These are phyloP conservation scores for Edaphochlamys debaryana DNA, from an alignment of 139 green algal genomes.

Conservation along the genomic window DNA sequence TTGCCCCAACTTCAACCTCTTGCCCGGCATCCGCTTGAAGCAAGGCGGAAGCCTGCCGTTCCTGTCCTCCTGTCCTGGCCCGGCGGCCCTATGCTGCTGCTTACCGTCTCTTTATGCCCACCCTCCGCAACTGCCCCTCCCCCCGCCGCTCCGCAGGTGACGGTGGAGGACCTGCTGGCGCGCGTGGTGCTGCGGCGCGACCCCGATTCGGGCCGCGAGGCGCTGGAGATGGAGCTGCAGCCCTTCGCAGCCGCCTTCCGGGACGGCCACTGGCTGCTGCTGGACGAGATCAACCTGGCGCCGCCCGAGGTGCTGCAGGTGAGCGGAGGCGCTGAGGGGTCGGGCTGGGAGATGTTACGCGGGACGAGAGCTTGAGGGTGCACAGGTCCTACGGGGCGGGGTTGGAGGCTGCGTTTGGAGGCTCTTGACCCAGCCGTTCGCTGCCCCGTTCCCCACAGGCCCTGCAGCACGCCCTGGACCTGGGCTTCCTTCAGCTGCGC, in stretches of 20 bases:
- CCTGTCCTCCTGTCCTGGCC: no score
- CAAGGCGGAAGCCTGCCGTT: no score
- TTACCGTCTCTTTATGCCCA: conserved; percentile 5
- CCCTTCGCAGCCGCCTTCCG: conserved; percentile 54
- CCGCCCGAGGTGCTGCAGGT: conserved; percentile 56
- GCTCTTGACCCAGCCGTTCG: no score
- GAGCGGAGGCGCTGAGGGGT: background rate
- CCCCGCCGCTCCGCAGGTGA: background rate
- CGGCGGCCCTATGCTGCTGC: background rate
- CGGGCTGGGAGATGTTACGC: background rate
- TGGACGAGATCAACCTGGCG: conserved; percentile 94
- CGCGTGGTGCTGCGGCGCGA: no score
- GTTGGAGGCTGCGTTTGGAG: conserved; percentile 74
- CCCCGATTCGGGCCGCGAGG: background rate
- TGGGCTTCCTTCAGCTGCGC: conserved; percentile 41
- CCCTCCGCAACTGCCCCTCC: background rate
- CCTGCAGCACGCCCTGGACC: conserved; percentile 56
- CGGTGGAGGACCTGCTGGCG: background rate
- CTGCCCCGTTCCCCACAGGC: background rate
- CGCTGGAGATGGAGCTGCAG: conserved; percentile 29
- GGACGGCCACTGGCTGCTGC: conserved; percentile 87
- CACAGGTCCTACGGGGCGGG: background rate
- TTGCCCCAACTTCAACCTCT: no score
- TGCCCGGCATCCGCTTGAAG: no score
- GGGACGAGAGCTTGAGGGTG: background rate